Base-by-base conservation (phyloP, 345 rosid species). In the Linum lewisii region DNA sequence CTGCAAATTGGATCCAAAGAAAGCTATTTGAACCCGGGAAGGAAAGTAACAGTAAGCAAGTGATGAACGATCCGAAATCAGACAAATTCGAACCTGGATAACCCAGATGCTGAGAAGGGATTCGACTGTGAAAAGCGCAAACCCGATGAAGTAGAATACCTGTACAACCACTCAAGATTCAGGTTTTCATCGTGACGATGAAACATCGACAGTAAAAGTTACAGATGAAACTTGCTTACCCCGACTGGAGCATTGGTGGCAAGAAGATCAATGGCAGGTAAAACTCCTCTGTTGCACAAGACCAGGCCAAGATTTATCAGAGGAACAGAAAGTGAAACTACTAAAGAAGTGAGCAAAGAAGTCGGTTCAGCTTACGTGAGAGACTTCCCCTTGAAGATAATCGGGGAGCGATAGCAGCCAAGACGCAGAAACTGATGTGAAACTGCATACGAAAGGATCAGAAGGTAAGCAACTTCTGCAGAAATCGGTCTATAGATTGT, bases 21-120 rank as follows among this genome's bases (percentile, higher is more conserved):
- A 9, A 42, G 18, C 13, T 42, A 42, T 4, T 42, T 42, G 4
- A 16, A 3, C 2, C 47, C n/a, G n/a, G 15, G 47, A 11, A 42
- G 47, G 18, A 11, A 42, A 16, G 14, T 42, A 16, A 16, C 14
- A 42, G 18, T 6, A 6, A 34, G 38, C 10, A 16, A 42, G 47
- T 16, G 18, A 42, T 42, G 47, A 3, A 42, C 18, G 18, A 44
- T 2, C 20, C 21, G 29, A 19, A 18, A 15, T 8, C 7, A 21
- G 18, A 42, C 24, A 18, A 19, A 38, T 24, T 26, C 47, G 61
- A 66, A 93, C 99, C 99, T 90, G 97, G 68, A 90, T 80, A 81
- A 94, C 97, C 99, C 99, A 94, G 62, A 94, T 72, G 74, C 99
- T 94, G 75, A 90, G 77, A 24, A 94, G 63, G 21, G 97, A 85